phyloP scores from a whole-genome alignment of 2,329 filamentous ascomycete species.

The Zopfia rhizophila region DNA sequence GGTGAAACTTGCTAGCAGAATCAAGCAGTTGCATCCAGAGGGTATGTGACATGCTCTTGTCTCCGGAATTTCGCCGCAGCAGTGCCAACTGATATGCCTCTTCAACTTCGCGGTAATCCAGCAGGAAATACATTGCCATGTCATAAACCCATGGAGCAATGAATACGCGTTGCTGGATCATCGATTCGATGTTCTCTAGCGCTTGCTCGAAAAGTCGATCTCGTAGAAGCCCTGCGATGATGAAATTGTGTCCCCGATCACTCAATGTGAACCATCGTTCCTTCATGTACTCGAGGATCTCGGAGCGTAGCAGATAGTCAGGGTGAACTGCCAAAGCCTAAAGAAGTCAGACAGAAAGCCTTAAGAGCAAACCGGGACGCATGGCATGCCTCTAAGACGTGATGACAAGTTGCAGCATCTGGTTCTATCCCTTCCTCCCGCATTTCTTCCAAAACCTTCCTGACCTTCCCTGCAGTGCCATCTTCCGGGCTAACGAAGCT shows the following conservation, averaged over 20 bases:
- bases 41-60: conserved; percentile 58
- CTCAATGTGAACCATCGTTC: conserved; percentile 75
- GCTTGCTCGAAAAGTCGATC: conserved; percentile 87
- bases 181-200: conserved; percentile 72
- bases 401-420: conserved; percentile 75
- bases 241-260: conserved; percentile 70
- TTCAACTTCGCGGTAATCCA: conserved; percentile 77
- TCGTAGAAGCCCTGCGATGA: conserved; percentile 78
- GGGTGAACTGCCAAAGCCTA: conserved; percentile 84
- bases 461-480: conserved; percentile 74
- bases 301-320: conserved; percentile 79
- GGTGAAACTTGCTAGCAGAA: conserved; percentile 71
- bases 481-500: conserved; percentile 71
- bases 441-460: conserved; percentile 78
- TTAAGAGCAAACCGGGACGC: not conserved
- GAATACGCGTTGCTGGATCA: conserved; percentile 66
- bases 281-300: conserved; percentile 78
- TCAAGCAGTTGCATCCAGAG: conserved; percentile 81
- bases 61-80: conserved; percentile 60
- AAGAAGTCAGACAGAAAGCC: conserved; percentile 10
- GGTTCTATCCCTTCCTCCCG: conserved; percentile 67
- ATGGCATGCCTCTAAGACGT: conserved; percentile 70
- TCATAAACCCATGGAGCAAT: conserved; percentile 81
- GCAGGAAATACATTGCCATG: conserved; percentile 78
- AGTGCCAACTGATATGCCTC: conserved; percentile 76